Base-by-base conservation (phyloP, 2,329 filamentous ascomycete genomes). In the Xylariaceae sp. region DNA sequence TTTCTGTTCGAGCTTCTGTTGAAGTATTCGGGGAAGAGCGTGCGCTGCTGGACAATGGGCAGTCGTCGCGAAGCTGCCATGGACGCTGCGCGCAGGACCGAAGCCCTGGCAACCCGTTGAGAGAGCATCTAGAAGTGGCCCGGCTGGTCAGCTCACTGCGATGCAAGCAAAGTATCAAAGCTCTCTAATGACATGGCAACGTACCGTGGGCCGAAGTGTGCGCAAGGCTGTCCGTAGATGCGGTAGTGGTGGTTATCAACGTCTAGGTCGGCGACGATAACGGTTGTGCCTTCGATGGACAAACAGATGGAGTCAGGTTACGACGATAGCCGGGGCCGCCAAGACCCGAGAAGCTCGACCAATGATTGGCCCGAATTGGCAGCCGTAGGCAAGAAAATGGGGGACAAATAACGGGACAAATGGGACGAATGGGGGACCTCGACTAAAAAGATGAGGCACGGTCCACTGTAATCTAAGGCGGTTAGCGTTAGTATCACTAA, bases 31-130 rank as follows among this genome's bases (percentile, higher is more conserved):
- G 82, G 82, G 48, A 85, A 69, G 69, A 83, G 85, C 62, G 76
- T 76, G 75, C 85, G 82, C 68, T 80, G 80, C 70, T 87, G 84
- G 63, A 79, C 71, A 62, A 80, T 74, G 55, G 83, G 79, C 37
- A 82, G 73, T 71, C 77, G 77, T 72, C 78, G 78, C 60, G 76
- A 53, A 61, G 77, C 52, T 30, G 63, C 73, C 56, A 79, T 73
- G 64, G 76, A 72, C 60, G 74, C 76, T 70, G 78, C 77, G 68
- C 78, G 76, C 70, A 78, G 67, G 66, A 75, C 74, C 68, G 76
- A 72, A 60, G 77, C 78, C 76, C 81, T 80, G 69, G 75, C 78
- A 74, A 87, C 76, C 77, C 81, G 81, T 75, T 80, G 79, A 66
- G 80, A 77, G 73, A 87, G 78, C 84, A 87, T 87, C 83, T 87